Evolutionary conservation across 768 basidiomycete species (phyloP), one percentile per base, ranked within the genome.

Genomic region (Russula griseocarnosa): DNA sequence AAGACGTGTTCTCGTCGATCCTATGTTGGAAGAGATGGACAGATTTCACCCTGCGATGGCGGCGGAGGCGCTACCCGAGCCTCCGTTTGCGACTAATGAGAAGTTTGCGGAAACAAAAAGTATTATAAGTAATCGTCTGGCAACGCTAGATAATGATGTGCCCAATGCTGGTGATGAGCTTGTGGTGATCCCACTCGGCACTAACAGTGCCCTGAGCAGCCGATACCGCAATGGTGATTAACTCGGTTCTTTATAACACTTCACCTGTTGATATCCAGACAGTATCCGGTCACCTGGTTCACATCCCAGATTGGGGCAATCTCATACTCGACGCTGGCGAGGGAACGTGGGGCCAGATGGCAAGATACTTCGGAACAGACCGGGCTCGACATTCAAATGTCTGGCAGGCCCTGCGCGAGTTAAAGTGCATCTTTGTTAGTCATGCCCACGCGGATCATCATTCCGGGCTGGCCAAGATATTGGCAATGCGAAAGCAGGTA

Each of bases 361-460:
- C 80, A 3, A 81, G 96, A 4, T 82, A 86, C 54, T 95, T 87
- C 70, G 94, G 94, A 1, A 70, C 77, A 20, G 78, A 81, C 40
- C 70, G 69, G 5, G 65, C 69, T 1, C 69, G 70, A 5, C 62
- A 73, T 0, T 66, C 71, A 11, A 79, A 78, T 60, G 83, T 83
- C 3, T 83, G 83, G 79, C 71, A 83, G 14, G 78, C 87, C 16
- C 76, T 94, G 57, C 77, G 85, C n/a, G 78, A 88, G 55, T 73
- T 94, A 14, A 87, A 83, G 69, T 86, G 90, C 71, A 81, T 98
- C 42, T 97, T 87, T 73, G 79, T 96, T 64, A 93, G 90, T 65
- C 96, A 98, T 72, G 82, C 89, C 68, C 96, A 97, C 70, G 95
- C 82, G 0, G 96, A 98, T 71, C 96, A 98, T 73, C 95, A 97